Conservation (phyloP, 1,139 yeast species). For the Taphrina communis region DNA sequence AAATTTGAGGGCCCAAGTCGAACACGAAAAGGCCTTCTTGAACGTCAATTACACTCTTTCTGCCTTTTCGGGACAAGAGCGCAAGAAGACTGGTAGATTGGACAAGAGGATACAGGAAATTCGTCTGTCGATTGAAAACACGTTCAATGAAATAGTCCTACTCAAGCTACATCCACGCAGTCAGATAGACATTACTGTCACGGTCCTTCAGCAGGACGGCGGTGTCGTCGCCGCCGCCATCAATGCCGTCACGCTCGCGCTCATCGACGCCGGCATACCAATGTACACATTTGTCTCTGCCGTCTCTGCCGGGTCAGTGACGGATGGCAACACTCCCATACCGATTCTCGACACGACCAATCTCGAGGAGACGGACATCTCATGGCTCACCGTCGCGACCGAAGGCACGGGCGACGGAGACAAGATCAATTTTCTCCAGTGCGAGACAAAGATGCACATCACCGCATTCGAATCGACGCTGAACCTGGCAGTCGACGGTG, state of each 20-base stretch:
- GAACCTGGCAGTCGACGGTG: conserved; percentile 89
- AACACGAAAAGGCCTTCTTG: conserved; percentile 61
- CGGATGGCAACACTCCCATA: conserved; percentile 14
- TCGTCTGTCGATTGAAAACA: conserved; percentile 72
- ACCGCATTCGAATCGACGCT: conserved; percentile 78
- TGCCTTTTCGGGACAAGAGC: conserved; percentile 77
- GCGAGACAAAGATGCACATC: conserved; percentile 84
- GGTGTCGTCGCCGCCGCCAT: conserved; percentile 75
- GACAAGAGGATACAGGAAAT: conserved; percentile 79
- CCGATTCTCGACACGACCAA: conserved; percentile 66
- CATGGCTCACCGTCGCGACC: conserved; percentile 80
- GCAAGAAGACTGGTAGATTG: conserved; percentile 59
- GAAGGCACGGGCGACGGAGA: conserved; percentile 71
- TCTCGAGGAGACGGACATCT: conserved; percentile 81
- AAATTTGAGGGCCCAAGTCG: conserved; percentile 21
- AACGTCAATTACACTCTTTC: conserved; percentile 73
- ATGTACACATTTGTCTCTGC: conserved; percentile 90
- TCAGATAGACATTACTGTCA: conserved; percentile 70
- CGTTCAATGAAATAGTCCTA: conserved; percentile 80
- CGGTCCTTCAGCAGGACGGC: conserved; percentile 89
- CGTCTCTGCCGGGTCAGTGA: conserved; percentile 74
- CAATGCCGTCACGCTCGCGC: conserved; percentile 87
- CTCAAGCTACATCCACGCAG: conserved; percentile 82
- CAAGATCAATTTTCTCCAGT: conserved; percentile 70
- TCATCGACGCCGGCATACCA: conserved; percentile 93